Conservation (phyloP, 129 eudicot genomes). For the Apium graveolens region DNA sequence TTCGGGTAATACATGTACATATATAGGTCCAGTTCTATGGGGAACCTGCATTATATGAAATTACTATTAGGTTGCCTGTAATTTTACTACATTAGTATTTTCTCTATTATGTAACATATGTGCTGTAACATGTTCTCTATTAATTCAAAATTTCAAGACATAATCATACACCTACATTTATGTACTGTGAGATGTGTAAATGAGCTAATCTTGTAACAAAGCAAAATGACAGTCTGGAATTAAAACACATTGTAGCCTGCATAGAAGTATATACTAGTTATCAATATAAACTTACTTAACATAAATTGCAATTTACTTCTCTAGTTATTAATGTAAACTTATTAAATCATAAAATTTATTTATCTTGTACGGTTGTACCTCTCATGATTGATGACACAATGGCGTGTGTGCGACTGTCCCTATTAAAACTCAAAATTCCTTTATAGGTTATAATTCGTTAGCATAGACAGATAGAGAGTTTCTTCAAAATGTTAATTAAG, state of each 20-base stretch:
- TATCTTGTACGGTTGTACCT: too few species aligned
- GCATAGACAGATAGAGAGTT: not conserved
- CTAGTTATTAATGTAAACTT: too few species aligned
- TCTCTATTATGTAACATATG: too few species aligned
- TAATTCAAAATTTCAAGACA: not conserved
- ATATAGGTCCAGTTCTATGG: not conserved
- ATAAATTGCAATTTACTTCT: not conserved
- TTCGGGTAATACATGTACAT: not conserved
- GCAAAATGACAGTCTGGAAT: not conserved
- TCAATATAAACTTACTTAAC: not conserved
- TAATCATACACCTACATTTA: not conserved
- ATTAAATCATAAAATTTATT: too few species aligned
- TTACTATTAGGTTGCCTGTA: not conserved
- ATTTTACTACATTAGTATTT: too few species aligned
- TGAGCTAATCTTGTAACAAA: not conserved
- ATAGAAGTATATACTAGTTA: not conserved
- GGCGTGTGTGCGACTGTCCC: not conserved
- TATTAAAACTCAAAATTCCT: not conserved
- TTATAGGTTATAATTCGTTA: not conserved
- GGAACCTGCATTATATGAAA: too few species aligned
- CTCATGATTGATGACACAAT: not conserved
- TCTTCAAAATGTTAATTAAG: not conserved
- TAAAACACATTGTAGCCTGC: not conserved
- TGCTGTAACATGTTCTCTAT: not conserved
- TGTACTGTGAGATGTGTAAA: slow-evolving; percentile 1